phyloP scores from a whole-genome alignment of 306 rosid genomes.

The Cicer arietinum region DNA sequence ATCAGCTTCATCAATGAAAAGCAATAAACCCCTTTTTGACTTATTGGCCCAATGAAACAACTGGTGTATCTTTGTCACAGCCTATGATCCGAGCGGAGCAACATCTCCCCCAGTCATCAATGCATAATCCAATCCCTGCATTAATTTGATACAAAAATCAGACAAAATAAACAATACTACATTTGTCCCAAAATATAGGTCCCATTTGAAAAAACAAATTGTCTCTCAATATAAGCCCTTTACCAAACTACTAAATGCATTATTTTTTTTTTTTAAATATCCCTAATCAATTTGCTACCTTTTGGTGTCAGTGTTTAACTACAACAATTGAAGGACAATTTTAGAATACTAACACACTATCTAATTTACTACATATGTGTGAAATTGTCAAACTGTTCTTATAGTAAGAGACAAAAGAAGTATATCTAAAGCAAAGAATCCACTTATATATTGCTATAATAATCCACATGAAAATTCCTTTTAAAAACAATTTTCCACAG shows the following conservation, averaged over 20 bases:
- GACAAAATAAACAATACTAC: background rate
- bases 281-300: background rate
- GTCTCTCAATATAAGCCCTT: background rate
- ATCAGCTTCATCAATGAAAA: slow-evolving; percentile 98
- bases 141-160: slow-evolving; percentile 13
- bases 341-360: background rate
- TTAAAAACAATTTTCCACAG: too few species aligned
- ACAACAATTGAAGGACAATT: background rate
- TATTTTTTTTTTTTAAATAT: background rate
- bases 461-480: too few species aligned
- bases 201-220: background rate
- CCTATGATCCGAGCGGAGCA: slow-evolving; percentile 95
- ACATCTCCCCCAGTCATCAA: slow-evolving; percentile 99
- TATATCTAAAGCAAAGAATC: slow-evolving; percentile 2
- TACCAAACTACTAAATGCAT: background rate
- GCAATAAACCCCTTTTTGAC: slow-evolving; percentile 84
- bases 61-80: slow-evolving; percentile 97
- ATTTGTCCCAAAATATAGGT: background rate
- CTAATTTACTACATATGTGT: background rate
- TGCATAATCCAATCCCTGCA: slow-evolving; percentile 94
- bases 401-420: background rate
- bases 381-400: background rate
- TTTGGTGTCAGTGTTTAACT: too few species aligned
- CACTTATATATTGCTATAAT: background rate
- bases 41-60: slow-evolving; percentile 96